Conservation (phyloP, 2,329 filamentous ascomycete species). For the Pyrenochaeta sp. region DNA sequence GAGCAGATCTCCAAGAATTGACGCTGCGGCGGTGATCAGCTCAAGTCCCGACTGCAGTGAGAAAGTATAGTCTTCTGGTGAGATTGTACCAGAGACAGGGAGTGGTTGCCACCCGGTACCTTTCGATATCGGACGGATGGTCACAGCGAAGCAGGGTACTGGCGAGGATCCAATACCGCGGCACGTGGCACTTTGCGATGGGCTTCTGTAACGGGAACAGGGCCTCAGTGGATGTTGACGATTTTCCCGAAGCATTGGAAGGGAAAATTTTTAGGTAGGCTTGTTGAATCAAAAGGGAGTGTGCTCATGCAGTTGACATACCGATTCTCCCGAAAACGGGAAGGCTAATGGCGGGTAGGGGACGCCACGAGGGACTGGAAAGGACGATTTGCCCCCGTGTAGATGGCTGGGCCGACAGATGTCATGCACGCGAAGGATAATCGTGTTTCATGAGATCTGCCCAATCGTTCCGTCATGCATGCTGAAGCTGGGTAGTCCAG, state of each 20-base stretch:
- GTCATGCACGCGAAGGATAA: slow-evolving; percentile 22
- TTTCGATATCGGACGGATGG: slow-evolving; percentile 31
- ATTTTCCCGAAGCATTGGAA: slow-evolving; percentile 8
- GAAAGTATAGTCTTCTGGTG: slow-evolving; percentile 25
- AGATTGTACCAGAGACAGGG: slow-evolving; percentile 30
- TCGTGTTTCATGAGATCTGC: slow-evolving; percentile 26
- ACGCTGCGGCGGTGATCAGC: slow-evolving; percentile 41
- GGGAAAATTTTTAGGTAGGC: slow-evolving; percentile 15
- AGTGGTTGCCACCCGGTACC: slow-evolving; percentile 37
- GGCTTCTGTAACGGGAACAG: slow-evolving; percentile 14
- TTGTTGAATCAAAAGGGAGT: slow-evolving; percentile 7
- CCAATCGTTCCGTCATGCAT: slow-evolving; percentile 23
- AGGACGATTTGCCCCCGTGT: slow-evolving; percentile 22
- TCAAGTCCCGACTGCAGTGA: slow-evolving; percentile 28
- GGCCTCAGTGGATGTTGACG: slow-evolving; percentile 13
- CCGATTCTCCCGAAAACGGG: slow-evolving; percentile 11
- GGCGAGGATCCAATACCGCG: slow-evolving; percentile 21
- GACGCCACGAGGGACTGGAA: slow-evolving; percentile 30
- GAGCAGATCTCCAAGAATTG: slow-evolving; percentile 25
- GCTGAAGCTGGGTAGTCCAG: slow-evolving; percentile 12
- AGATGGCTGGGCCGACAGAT: slow-evolving; percentile 26
- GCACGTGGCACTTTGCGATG: slow-evolving; percentile 29
- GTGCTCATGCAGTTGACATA: slow-evolving; percentile 5
- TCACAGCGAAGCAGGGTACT: slow-evolving; percentile 24
- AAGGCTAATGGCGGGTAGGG: slow-evolving; percentile 28